These are phyloP conservation scores for Eimeria zaria DNA, from an alignment of 169 alveolate species.

Conservation along the genomic window DNA sequence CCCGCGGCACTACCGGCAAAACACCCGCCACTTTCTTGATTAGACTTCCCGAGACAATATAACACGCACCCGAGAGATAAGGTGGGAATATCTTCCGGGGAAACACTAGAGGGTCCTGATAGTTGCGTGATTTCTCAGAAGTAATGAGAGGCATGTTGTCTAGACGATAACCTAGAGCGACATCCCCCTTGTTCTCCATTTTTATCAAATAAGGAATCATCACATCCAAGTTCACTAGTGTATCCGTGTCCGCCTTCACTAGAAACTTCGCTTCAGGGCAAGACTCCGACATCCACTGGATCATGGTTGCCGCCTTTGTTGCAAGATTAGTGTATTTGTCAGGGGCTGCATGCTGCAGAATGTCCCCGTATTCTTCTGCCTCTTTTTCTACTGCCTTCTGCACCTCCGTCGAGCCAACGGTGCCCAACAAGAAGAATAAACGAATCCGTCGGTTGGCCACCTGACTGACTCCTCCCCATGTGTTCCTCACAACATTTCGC, in stretches of 20 bases:
- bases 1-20: conserved; percentile 41
- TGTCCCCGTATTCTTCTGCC: conserved; percentile 44
- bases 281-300: conserved; percentile 48
- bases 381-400: conserved; percentile 53
- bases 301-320: conserved; percentile 30
- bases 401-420: background rate
- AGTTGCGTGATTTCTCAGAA: conserved; percentile 6
- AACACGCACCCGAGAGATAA: conserved; percentile 70
- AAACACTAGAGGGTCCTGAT: conserved; percentile 66
- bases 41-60: conserved; percentile 41
- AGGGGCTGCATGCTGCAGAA: conserved; percentile 67
- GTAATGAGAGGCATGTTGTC: conserved; percentile 45
- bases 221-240: conserved; percentile 44
- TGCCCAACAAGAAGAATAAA: conserved; percentile 51
- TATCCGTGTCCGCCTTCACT: conserved; percentile 62
- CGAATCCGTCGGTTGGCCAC: conserved; percentile 9
- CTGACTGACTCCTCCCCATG: conserved; percentile 45
- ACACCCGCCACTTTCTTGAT: conserved; percentile 23
- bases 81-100: conserved; percentile 57
- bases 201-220: conserved; percentile 43
- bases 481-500: conserved; percentile 4
- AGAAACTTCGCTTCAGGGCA: conserved; percentile 69
- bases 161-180: conserved; percentile 34
- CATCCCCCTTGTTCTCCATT: conserved; percentile 48
- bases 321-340: conserved; percentile 63